Conservation (phyloP, 208 protist species). For the Acanthamoeba castellanii region DNA sequence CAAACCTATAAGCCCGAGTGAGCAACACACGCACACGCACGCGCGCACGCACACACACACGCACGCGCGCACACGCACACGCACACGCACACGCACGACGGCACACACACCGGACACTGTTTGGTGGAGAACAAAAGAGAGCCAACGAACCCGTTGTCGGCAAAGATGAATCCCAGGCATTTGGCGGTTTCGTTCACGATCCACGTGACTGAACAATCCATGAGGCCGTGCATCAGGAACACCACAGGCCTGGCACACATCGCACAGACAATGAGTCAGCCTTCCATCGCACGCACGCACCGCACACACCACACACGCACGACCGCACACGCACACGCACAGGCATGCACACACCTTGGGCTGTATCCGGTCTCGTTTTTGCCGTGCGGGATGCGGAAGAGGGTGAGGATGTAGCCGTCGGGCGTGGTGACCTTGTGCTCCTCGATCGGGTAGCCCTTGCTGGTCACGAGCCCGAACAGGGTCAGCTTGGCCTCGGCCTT, state of each 20-base stretch:
- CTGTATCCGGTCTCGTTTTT: neutral
- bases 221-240: conserved; percentile 61
- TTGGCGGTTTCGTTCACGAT: neutral
- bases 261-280: neutral
- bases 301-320: neutral
- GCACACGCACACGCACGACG: neutral
- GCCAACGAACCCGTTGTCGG: conserved; percentile 2
- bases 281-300: neutral
- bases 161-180: conserved; percentile 11
- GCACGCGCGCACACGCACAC: too few relatives aligned
- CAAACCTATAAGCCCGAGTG: neutral
- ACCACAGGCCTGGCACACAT: neutral
- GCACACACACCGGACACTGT: neutral
- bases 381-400: conserved; percentile 4
- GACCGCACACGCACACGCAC: too few relatives aligned
- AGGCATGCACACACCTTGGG: neutral
- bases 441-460: conserved; percentile 46
- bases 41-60: neutral
- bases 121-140: neutral
- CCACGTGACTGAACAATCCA: conserved; percentile 54
- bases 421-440: conserved; percentile 51
- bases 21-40: neutral
- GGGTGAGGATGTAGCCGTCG: conserved; percentile 62
- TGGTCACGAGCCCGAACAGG: conserved; percentile 25
- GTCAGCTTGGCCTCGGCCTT: conserved; percentile 54